Base-by-base conservation (phyloP, 768 basidiomycete genomes). In the Tricholoma furcatifolium region DNA sequence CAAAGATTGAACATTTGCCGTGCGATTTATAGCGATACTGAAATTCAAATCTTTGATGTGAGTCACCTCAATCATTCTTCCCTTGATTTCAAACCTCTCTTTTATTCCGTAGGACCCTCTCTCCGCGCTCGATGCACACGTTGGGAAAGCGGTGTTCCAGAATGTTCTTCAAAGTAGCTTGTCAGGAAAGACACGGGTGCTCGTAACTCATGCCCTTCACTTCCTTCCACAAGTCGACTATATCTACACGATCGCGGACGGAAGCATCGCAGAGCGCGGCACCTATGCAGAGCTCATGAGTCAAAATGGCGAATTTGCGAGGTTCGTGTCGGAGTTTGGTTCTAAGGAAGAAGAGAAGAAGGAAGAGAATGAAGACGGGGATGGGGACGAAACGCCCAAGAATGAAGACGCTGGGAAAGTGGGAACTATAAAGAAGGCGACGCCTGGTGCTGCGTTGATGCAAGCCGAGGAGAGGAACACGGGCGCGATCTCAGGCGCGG, bases 171-270 rank as follows among this genome's bases (percentile, higher is more conserved):
- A 83, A 51, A 81, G 82, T 50, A 79, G 76, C 14, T 72, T 82
- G 12, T 64, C 73, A 4, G 80, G 77, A 40, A 92, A 91, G 66
- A 96, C 94, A 7, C 81, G 91, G 24, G 75, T 98, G 42, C 82
- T 98, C 47, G 93, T 96, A 42, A 98, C 94, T 0, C 93, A 96
- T 62, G 92, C 91, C 1, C 76, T 96, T 8, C 93, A 96, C 68
- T 90, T 95, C 74, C 79, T 98, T 21, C 88, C 90, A 1, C 76
- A 88, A 51, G 90, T 91, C 23, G 93, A 96, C 67, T 89, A 91
- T 63, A 87, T 98, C 64, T 85, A 85, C 63, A 84, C 85, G 31
- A 71, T 98, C 46, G 77, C 79, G 10, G 84, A 93, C 36, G 93
- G 94, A 6, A 75, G 73, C 32, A 83, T 98, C 53, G 81, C 80